A percentile compares a stretch with the other conserved stretches of the same genome.
These are phyloP conservation scores for Acanthamoeba comandoni DNA, from an alignment of 208 protist species.

Conservation along the genomic window DNA sequence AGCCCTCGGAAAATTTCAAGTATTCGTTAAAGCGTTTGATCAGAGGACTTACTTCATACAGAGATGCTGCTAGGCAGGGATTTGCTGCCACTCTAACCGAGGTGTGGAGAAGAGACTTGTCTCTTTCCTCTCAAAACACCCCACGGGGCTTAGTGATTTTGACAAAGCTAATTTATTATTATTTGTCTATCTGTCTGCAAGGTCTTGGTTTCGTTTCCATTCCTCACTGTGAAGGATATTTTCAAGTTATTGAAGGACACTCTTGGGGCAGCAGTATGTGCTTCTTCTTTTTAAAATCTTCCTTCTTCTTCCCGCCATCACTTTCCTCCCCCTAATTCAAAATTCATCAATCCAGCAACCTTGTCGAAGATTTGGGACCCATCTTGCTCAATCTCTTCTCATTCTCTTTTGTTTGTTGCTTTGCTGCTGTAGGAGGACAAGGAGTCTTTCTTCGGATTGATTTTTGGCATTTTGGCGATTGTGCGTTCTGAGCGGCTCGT, in stretches of 20 bases:
- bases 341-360: too few relatives aligned
- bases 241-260: too few relatives aligned
- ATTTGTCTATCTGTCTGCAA: conserved; percentile 2
- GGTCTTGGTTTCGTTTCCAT: too few relatives aligned
- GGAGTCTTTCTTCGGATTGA: conserved; percentile 39
- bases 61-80: conserved; percentile 71
- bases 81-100: conserved; percentile 57
- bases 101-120: neutral
- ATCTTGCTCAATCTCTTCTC: conserved; percentile 1
- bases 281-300: conserved; percentile 9
- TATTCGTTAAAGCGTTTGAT: conserved; percentile 68
- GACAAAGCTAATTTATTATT: neutral
- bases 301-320: neutral
- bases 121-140: too few relatives aligned
- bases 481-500: conserved; percentile 66
- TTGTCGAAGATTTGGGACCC: too few relatives aligned
- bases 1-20: conserved; percentile 30
- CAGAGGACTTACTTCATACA: conserved; percentile 48
- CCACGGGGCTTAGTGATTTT: too few relatives aligned
- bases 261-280: too few relatives aligned
- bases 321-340: neutral
- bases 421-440: conserved; percentile 55
- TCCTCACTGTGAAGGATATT: too few relatives aligned
- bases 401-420: neutral
- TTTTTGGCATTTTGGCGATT: conserved; percentile 64